Conservation (phyloP, 352 stramenopile species). For the Globisporangium solare region DNA sequence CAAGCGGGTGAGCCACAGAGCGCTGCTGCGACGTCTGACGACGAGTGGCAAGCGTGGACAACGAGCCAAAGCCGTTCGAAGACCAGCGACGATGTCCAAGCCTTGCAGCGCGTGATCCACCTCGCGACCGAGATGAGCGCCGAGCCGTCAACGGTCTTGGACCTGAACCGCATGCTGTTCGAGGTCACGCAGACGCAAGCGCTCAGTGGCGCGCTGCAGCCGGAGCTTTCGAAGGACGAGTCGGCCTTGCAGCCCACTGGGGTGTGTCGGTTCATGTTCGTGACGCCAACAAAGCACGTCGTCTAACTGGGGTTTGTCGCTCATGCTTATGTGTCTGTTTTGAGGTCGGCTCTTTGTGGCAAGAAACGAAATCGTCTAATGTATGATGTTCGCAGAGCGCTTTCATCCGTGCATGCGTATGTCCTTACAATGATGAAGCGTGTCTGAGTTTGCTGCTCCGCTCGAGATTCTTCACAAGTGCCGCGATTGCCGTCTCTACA, state of each 20-base stretch:
- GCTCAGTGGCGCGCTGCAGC: neutral
- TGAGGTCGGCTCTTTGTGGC: too few species aligned
- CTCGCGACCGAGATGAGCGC: constrained; percentile 65
- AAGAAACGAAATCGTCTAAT: too few species aligned
- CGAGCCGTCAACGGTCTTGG: constrained; percentile 36
- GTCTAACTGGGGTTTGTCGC: constrained; percentile 1
- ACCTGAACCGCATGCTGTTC: constrained; percentile 45
- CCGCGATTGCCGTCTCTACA: neutral
- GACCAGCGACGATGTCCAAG: constrained; percentile 39
- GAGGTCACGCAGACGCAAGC: constrained; percentile 24
- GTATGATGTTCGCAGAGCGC: too few species aligned
- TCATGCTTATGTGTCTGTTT: neutral
- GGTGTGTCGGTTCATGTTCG: constrained; percentile 60
- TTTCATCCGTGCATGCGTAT: too few species aligned
- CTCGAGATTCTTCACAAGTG: neutral
- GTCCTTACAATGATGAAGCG: too few species aligned
- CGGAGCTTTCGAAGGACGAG: constrained; percentile 8
- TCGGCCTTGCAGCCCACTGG: constrained; percentile 17
- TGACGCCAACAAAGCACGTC: constrained; percentile 25
- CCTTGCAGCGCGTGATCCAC: constrained; percentile 57
- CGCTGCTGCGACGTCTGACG: constrained; percentile 10
- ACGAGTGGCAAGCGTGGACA: constrained; percentile 49
- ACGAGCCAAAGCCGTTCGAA: constrained; percentile 27
- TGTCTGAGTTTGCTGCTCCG: too few species aligned
- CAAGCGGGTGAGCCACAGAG: too few species aligned